A percentile compares a stretch with the other conserved stretches of the same genome.
These are phyloP conservation scores for Solanum paucissectum DNA, from an alignment of 257 asterid species.

Conservation along the genomic window DNA sequence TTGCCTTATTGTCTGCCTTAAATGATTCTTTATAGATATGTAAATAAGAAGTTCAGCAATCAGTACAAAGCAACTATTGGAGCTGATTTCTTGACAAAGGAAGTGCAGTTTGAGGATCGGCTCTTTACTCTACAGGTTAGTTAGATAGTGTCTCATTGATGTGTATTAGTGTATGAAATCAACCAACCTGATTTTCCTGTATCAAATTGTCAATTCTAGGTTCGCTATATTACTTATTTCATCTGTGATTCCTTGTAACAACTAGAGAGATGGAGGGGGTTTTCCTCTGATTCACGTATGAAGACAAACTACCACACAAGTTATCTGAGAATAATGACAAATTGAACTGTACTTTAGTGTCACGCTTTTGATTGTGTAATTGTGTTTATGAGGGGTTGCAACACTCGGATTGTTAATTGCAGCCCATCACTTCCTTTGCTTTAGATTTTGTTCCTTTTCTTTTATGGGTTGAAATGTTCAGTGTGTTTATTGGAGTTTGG, in stretches of 20 bases:
- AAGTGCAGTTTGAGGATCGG: constrained; percentile 93
- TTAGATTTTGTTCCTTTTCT: not conserved
- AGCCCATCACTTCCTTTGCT: not conserved
- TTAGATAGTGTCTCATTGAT: not conserved
- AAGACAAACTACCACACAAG: not conserved
- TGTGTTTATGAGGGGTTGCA: not conserved
- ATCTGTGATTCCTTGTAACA: not conserved
- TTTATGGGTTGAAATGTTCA: not conserved
- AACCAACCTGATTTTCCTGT: not conserved
- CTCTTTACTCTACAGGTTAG: constrained; percentile 92
- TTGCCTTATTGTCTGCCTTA: constrained; percentile 32
- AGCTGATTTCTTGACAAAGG: constrained; percentile 97
- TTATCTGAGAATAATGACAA: not conserved
- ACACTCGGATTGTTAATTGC: not conserved
- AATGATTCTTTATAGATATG: constrained; percentile 59
- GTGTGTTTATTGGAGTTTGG: not conserved
- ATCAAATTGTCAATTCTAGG: not conserved
- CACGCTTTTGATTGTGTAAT: not conserved
- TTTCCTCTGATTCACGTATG: not conserved
- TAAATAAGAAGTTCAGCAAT: constrained; percentile 94
- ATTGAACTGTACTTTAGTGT: not conserved
- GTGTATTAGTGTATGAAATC: not conserved
- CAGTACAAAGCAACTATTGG: constrained; percentile 99
- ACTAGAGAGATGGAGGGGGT: not conserved
- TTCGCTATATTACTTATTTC: not conserved